These are phyloP conservation scores for Onygena corvina DNA, from an alignment of 2,329 filamentous ascomycete species.

Conservation along the genomic window DNA sequence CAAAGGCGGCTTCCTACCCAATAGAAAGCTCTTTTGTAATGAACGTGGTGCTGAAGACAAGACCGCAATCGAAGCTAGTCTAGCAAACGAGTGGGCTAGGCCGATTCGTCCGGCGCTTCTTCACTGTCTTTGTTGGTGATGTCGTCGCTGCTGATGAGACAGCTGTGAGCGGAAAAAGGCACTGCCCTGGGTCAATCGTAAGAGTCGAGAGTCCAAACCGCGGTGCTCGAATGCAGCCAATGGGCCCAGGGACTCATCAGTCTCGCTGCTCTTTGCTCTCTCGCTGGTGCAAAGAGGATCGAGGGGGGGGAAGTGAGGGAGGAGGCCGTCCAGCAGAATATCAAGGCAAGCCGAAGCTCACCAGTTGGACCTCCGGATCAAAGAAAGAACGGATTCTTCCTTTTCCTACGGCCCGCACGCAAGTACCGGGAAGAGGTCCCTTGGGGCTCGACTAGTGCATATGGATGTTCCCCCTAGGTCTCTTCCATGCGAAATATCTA, in stretches of 20 bases:
- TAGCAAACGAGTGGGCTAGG: background rate
- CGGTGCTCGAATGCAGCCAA: background rate
- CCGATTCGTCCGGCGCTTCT: background rate
- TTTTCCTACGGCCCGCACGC: background rate
- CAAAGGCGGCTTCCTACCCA: background rate
- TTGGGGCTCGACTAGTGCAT: background rate
- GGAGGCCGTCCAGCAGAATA: no score
- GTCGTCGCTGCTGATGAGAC: background rate
- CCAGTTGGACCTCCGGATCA: no score
- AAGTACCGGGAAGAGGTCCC: background rate
- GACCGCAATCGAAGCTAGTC: background rate
- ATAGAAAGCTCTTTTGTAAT: background rate
- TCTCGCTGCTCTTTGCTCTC: background rate
- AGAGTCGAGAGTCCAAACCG: background rate
- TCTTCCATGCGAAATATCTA: background rate
- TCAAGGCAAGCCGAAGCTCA: no score
- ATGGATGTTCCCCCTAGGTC: background rate
- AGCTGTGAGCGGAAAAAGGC: constrained; percentile 7
- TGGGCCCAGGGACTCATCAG: background rate
- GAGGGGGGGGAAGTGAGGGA: background rate
- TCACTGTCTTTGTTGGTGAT: background rate
- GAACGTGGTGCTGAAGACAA: background rate
- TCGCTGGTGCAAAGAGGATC: background rate
- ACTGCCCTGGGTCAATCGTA: background rate
- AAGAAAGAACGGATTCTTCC: background rate